Evolutionary conservation across 352 stramenopile genomes (phyloP).

Genomic region (Phytophthora podocarpi): DNA sequence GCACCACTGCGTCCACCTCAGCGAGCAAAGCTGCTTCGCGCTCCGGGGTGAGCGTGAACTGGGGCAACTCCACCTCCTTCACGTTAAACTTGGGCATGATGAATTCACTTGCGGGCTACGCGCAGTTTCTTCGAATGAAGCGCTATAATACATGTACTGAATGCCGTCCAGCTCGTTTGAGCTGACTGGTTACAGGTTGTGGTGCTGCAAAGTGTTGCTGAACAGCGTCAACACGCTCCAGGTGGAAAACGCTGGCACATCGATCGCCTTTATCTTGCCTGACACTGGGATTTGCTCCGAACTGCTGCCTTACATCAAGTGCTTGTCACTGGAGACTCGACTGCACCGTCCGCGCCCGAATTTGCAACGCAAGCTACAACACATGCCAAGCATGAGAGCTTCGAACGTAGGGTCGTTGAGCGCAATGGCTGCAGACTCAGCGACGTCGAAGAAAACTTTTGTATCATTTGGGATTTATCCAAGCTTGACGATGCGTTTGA

Average conservation of each 20-base stretch:
- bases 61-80: slow-evolving; percentile 31
- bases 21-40: slow-evolving; percentile 20
- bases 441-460: slow-evolving; percentile 1
- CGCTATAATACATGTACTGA: not conserved
- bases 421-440: not conserved
- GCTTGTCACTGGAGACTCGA: slow-evolving; percentile 9
- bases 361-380: slow-evolving; percentile 12
- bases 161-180: too few relatives aligned
- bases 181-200: slow-evolving; percentile 15
- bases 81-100: slow-evolving; percentile 47
- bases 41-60: slow-evolving; percentile 29
- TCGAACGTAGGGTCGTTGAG: slow-evolving; percentile 7
- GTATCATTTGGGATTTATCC: too few relatives aligned
- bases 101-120: slow-evolving; percentile 9
- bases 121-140: slow-evolving; percentile 28
- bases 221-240: slow-evolving; percentile 14
- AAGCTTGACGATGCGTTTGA: not conserved
- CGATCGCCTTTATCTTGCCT: slow-evolving; percentile 30
- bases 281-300: slow-evolving; percentile 8
- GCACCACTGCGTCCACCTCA: slow-evolving; percentile 38
- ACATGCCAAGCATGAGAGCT: slow-evolving; percentile 15
- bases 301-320: slow-evolving; percentile 14
- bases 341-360: slow-evolving; percentile 8
- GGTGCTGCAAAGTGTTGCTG: slow-evolving; percentile 11
- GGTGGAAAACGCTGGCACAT: slow-evolving; percentile 18